Evolutionary conservation across 129 eudicot species (phyloP).

Genomic region (Apium graveolens): DNA sequence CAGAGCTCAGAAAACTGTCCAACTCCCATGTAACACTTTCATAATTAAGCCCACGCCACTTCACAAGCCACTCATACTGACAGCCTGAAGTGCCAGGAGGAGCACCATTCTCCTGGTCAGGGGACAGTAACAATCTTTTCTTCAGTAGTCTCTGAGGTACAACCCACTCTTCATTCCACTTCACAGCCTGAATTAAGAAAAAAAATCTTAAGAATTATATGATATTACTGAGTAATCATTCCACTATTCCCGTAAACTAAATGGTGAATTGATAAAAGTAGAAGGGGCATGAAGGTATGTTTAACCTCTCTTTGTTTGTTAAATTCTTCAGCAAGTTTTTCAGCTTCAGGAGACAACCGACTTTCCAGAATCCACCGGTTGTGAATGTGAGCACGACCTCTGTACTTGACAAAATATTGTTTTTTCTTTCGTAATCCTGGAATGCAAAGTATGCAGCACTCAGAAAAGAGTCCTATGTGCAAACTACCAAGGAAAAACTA

Average conservation of each 20-base stretch:
- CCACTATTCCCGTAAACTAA: neutral
- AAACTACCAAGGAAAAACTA: neutral
- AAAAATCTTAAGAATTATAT: neutral
- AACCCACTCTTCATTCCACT: slow-evolving; percentile 57
- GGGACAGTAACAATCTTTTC: slow-evolving; percentile 31
- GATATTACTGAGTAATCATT: neutral
- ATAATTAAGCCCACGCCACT: slow-evolving; percentile 59
- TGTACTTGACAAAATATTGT: slow-evolving; percentile 66
- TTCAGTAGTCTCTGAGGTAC: slow-evolving; percentile 50
- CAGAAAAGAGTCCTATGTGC: neutral
- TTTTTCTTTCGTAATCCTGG: slow-evolving; percentile 43
- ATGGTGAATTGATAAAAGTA: neutral
- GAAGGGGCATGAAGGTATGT: neutral
- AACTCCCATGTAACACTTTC: slow-evolving; percentile 59
- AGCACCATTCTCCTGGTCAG: slow-evolving; percentile 16
- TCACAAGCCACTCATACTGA: slow-evolving; percentile 68
- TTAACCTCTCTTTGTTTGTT: slow-evolving; percentile 31
- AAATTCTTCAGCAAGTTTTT: slow-evolving; percentile 29
- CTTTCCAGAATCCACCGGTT: slow-evolving; percentile 57
- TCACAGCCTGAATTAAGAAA: slow-evolving; percentile 17
- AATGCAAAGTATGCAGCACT: neutral
- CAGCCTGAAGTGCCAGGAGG: slow-evolving; percentile 26
- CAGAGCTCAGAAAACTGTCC: slow-evolving; percentile 36
- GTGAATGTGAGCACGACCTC: slow-evolving; percentile 65
- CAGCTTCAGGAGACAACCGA: slow-evolving; percentile 40